Evolutionary conservation across 108 stramenopile genomes (phyloP).

Genomic region (Nitzschia sp.): DNA sequence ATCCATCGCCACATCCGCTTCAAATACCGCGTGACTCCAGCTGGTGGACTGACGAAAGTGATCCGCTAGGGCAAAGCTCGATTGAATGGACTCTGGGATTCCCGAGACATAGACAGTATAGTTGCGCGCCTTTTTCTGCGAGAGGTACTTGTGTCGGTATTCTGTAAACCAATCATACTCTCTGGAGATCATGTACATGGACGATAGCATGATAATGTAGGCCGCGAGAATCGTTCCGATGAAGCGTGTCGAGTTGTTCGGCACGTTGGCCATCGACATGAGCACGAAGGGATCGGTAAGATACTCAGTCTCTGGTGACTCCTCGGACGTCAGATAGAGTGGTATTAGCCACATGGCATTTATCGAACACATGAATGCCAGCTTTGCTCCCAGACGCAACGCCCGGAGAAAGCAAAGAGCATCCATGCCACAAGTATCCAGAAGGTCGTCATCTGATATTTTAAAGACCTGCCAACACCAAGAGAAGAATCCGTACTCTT

Average conservation of each 20-base stretch:
- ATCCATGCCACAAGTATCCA: constrained; percentile 53
- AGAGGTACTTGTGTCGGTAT: constrained; percentile 40
- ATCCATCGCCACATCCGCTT: constrained; percentile 47
- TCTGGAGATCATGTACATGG: constrained; percentile 50
- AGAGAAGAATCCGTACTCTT: constrained; percentile 39
- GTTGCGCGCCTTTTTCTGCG: constrained; percentile 36
- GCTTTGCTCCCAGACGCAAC: constrained; percentile 35
- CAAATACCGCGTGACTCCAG: constrained; percentile 34
- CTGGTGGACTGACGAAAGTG: constrained; percentile 49
- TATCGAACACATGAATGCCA: constrained; percentile 39
- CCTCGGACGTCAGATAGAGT: constrained; percentile 34
- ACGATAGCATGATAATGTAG: constrained; percentile 43
- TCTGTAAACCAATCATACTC: constrained; percentile 63
- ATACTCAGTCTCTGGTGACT: background rate
- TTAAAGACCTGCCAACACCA: constrained; percentile 55
- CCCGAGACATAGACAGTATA: constrained; percentile 43
- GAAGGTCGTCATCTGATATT: constrained; percentile 44
- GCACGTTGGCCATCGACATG: constrained; percentile 38
- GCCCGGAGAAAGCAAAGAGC: constrained; percentile 49
- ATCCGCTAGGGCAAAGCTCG: constrained; percentile 30
- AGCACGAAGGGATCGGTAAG: constrained; percentile 35
- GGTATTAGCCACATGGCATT: constrained; percentile 61
- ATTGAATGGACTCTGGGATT: constrained; percentile 41
- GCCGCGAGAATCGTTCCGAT: constrained; percentile 38
- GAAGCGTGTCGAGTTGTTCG: constrained; percentile 23